phyloP scores from a whole-genome alignment of 805 yeast species.

The Deakozyma indianensis region DNA sequence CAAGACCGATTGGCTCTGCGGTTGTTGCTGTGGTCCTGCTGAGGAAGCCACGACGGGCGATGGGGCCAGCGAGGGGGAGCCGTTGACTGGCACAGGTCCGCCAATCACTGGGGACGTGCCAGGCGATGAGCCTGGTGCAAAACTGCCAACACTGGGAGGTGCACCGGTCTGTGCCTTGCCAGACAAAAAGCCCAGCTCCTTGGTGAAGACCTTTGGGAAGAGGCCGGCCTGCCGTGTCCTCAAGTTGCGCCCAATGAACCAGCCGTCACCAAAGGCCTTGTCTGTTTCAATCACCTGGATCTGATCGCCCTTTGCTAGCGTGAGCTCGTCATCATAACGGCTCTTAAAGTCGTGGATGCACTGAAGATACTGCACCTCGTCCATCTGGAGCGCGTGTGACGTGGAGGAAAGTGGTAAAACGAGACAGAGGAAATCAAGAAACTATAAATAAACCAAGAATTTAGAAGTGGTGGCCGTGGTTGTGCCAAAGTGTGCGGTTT shows the following conservation, averaged over 20 bases:
- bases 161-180: not conserved
- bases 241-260: slow-evolving; percentile 66
- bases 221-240: slow-evolving; percentile 65
- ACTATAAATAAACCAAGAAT: too few relatives aligned
- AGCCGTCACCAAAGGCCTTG: slow-evolving; percentile 86
- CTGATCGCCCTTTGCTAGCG: slow-evolving; percentile 67
- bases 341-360: slow-evolving; percentile 82
- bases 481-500: too few relatives aligned
- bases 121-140: not conserved
- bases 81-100: not conserved
- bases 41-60: not conserved
- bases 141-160: not conserved
- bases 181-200: slow-evolving; percentile 10
- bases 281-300: slow-evolving; percentile 87
- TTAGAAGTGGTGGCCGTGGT: too few relatives aligned
- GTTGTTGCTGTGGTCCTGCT: not conserved
- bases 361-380: slow-evolving; percentile 17
- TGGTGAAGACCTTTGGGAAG: slow-evolving; percentile 80
- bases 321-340: slow-evolving; percentile 80
- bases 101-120: not conserved
- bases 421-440: too few relatives aligned
- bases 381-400: not conserved
- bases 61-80: not conserved
- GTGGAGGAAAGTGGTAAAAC: not conserved
- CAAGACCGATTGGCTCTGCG: not conserved